Evolutionary conservation across 352 stramenopile species (phyloP), one percentile per base, ranked within the genome.

Genomic region (Phytophthora sojae): DNA sequence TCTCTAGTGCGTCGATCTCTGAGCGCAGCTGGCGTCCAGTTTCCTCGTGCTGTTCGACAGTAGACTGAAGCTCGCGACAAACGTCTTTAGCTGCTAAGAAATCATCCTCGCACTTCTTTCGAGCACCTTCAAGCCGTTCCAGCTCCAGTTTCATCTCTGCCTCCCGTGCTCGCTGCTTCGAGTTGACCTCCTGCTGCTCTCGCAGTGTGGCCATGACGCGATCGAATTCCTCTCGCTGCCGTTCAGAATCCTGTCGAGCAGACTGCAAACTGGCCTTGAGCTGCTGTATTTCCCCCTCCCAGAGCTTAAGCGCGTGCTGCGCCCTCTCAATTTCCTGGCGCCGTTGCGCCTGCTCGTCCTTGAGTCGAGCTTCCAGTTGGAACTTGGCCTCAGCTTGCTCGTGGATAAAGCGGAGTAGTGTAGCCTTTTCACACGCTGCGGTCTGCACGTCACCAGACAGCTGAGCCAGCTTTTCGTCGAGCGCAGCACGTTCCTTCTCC

Each of bases 311-410:
- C 23, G 68, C 71, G 9, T 71, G 53, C 14, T 90, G 76, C 17
- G 81, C 68, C n/a, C 30, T 59, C 26, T 81, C 59, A 0, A 70
- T 19, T 25, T 84, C 77, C 5, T 79, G 63, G 4, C 71, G 30
- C n/a, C 82, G 76, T 1, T 78, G 71, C n/a, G 86, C 73, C 45
- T 90, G 81, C 12, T 82, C 58, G 7, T 80, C 76, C 69, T 91
- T 84, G 1, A 88, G 23, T 60, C 75, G 70, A 12, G 81, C 79
- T 14, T 95, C 84, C 8, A 90, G 30, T 19, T 84, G 76, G 45
- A 93, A 88, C 50, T 93, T 93, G 49, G 73, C 68, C 60, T 93
- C 83, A 1, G 85, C 86, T 61, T 93, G 85, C 32, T 92, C 82
- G 19, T 93, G 87, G 23, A 93, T 90, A 55, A 85, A 93, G 53